Percentiles rank a stretch among this genome's conserved stretches.
phyloP scores from a whole-genome alignment of 768 basidiomycete species.

The Mycena polygramma region DNA sequence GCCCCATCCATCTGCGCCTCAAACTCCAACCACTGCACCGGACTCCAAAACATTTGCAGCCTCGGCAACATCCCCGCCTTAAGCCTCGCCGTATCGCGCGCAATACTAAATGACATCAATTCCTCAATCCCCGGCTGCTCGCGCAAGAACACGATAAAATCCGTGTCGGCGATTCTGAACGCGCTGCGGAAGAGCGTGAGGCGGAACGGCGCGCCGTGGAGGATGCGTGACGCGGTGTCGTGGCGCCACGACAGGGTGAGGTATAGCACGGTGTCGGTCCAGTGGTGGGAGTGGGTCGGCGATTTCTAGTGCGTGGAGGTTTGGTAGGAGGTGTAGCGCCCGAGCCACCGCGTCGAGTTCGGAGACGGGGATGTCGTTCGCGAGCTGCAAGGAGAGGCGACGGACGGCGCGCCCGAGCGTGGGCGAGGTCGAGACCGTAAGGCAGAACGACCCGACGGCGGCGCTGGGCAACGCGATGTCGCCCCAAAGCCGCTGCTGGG shows the following conservation, averaged over 20 bases:
- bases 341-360: background rate
- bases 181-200: constrained; percentile 1
- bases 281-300: background rate
- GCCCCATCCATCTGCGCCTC: too few relatives aligned
- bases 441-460: constrained; percentile 1
- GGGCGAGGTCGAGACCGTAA: background rate
- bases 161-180: background rate
- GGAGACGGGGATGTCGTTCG: background rate
- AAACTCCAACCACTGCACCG: background rate
- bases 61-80: background rate
- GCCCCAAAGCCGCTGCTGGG: background rate
- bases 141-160: background rate
- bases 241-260: constrained; percentile 3
- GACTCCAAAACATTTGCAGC: background rate
- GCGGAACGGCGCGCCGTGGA: constrained; percentile 3
- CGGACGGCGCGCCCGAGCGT: background rate
- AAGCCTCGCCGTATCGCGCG: background rate
- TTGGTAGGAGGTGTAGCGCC: background rate
- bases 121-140: constrained; percentile 21
- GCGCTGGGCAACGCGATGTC: constrained; percentile 1
- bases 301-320: constrained; percentile 17
- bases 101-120: background rate
- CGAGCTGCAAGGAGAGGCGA: constrained; percentile 14
- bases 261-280: background rate
- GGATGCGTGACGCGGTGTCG: background rate